Base-by-base conservation (phyloP, 179 eudicot genomes). In the Silene noctiflora region DNA sequence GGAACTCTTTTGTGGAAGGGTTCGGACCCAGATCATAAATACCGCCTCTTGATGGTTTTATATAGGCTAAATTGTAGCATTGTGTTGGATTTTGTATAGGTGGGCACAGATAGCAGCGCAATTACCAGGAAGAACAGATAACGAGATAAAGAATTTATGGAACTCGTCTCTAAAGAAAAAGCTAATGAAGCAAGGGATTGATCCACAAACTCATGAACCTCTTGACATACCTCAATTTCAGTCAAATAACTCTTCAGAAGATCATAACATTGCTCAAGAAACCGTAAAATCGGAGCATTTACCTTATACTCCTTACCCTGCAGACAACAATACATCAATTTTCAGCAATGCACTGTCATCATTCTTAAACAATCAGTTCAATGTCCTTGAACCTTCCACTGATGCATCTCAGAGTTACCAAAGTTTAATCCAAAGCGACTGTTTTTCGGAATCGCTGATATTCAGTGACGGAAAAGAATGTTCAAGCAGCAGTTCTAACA, bases 71-170 rank as follows among this genome's bases (percentile, higher is more conserved):
- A 3, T 31, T 65, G 69, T 16, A 16, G 17, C 20, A 29, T 29
- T 66, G 22, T 66, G 42, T 29, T 29, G 69, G 46, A 66, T 55
- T 16, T 68, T 53, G 10, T 65, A 55, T 78, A 94, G 98, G 85
- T 94, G 98, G 98, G 98, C 98, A 58, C 98, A 94, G 72, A 94
- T 94, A 69, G 96, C 98, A 19, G 85, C 92, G 76, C 97, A 92
- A 29, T 79, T 94, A 44, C 98, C 98, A 2, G 98, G 98, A 79
- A 89, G 98, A 90, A 93, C 98, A 62, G 98, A 93, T 39, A 93
- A 93, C 31, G 98, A 93, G 84, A 91, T 93, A 13, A 93, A 93
- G 83, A 93, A 93, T 69, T 85, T 91, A 13, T 93, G 98, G 98
- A 91, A 93, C 74, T 93, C 98, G 14, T 71, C 83, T 22, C 77